Percentiles rank a stretch among this genome's conserved stretches.
phyloP scores from a whole-genome alignment of 768 basidiomycete species.

The Pulveroboletus ravenelii region DNA sequence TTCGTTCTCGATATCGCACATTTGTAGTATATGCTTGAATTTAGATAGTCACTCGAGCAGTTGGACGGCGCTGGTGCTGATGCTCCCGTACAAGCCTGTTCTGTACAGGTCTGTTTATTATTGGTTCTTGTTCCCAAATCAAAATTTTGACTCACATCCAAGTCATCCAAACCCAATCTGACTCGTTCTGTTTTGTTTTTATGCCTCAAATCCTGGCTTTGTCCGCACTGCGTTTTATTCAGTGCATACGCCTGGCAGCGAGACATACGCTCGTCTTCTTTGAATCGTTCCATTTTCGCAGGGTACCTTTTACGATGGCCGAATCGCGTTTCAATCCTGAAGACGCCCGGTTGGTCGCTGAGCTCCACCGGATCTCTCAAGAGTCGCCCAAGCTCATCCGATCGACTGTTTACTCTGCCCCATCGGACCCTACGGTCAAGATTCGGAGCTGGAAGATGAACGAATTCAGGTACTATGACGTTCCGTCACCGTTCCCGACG shows the following conservation, averaged over 20 bases:
- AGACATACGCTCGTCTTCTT: not conserved
- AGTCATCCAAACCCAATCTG: no score
- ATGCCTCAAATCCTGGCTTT: not conserved
- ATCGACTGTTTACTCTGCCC: slow-evolving; percentile 51
- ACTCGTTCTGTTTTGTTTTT: no score
- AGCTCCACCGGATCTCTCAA: slow-evolving; percentile 49
- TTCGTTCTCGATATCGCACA: not conserved
- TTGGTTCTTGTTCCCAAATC: no score
- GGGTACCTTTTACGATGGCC: slow-evolving; percentile 15
- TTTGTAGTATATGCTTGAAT: no score
- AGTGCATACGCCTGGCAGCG: slow-evolving; percentile 12
- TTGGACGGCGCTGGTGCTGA: no score
- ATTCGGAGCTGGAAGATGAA: slow-evolving; percentile 96
- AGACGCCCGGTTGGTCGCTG: slow-evolving; percentile 58
- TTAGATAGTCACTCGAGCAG: no score
- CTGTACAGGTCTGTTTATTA: no score
- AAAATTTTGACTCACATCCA: no score
- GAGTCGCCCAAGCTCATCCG: slow-evolving; percentile 62
- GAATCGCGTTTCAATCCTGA: slow-evolving; percentile 26
- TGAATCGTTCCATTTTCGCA: slow-evolving; percentile 3
- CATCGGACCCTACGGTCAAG: slow-evolving; percentile 48
- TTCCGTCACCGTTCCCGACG: slow-evolving; percentile 90
- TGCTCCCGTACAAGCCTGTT: no score
- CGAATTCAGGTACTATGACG: slow-evolving; percentile 89
- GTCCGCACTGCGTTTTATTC: not conserved